Evolutionary conservation across 139 green algal species (phyloP), one percentile per base, ranked within the genome.

Genomic region (Haematococcus lacustris): DNA sequence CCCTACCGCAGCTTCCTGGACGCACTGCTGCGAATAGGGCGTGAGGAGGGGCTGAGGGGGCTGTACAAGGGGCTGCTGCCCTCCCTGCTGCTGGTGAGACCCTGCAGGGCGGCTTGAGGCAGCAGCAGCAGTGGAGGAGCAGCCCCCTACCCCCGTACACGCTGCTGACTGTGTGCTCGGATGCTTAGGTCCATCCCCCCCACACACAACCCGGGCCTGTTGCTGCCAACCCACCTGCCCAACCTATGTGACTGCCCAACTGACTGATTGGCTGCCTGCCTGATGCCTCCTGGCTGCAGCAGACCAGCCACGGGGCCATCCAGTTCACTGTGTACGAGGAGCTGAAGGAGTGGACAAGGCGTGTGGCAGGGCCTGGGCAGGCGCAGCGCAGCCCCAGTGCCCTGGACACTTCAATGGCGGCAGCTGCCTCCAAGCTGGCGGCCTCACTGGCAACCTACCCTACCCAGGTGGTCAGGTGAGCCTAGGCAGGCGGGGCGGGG

Each of bases 261-360:
- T 70, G 64, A 4, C 37, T 3, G 32, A 23, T 7, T 33, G 28
- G 61, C 61, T 41, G 3, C 32, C 7, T 9, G 25, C 61, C 28
- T 9, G 5, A 30, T 64, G 28, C 23, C 57, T 3, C 34, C 61
- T 65, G 23, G 5, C 68, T 67, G 38, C 73, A 86, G 83, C 84
- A 89, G 71, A 85, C 84, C 40, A 75, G 84, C 26, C 94, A 99
- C 78, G 93, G 92, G 32, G 91, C 93, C 28, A 89, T 98, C 25
- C 95, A 99, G 76, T 95, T 99, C 71, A 90, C 89, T 32, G 91
- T 94, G 33, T 99, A 99, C 73, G 95, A 99, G 77, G 90, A 97
- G 81, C 77, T 98, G 32, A 96, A 96, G 79, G 39, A 74, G 30
- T 33, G 88, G 25, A 78, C 80, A 4, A 47, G 40, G 33, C 47